Conservation (phyloP, 805 yeast species). For the Kodamaea leandrae region DNA sequence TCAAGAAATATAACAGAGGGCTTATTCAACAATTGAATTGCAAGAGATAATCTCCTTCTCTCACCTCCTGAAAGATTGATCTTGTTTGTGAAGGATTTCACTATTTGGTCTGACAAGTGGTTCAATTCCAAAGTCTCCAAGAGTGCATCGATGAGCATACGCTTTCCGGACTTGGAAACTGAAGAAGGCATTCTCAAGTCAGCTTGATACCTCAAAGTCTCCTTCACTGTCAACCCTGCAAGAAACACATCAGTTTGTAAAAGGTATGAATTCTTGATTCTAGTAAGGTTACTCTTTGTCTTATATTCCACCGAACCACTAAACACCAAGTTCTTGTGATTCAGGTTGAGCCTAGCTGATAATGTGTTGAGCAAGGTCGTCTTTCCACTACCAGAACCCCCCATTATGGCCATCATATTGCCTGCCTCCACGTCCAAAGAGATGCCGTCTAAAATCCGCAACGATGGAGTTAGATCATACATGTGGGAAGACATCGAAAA, state of each 20-base stretch:
- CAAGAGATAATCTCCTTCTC: constrained; percentile 72
- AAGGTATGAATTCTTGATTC: constrained; percentile 23
- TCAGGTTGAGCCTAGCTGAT: constrained; percentile 20
- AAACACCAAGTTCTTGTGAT: constrained; percentile 16
- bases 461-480: constrained; percentile 1
- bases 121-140: constrained; percentile 20
- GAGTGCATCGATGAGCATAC: constrained; percentile 16
- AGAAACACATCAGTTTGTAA: constrained; percentile 23
- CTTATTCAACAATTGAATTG: constrained; percentile 70
- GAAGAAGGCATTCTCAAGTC: constrained; percentile 21
- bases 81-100: constrained; percentile 30
- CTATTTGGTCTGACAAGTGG: constrained; percentile 17
- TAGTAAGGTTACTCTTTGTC: constrained; percentile 2
- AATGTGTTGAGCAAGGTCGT: constrained; percentile 26
- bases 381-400: constrained; percentile 29
- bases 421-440: constrained; percentile 20
- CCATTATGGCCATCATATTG: constrained; percentile 28
- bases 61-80: constrained; percentile 83
- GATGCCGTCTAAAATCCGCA: constrained; percentile 18
- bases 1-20: constrained; percentile 78
- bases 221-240: constrained; percentile 24
- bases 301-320: constrained; percentile 19
- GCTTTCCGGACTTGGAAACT: constrained; percentile 13
- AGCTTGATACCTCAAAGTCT: constrained; percentile 24
- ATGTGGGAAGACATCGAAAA: not conserved